Evolutionary conservation across 1,284 basidiomycete species (phyloP), one percentile per base, ranked within the genome.

Genomic region (Hemileia vastatrix): DNA sequence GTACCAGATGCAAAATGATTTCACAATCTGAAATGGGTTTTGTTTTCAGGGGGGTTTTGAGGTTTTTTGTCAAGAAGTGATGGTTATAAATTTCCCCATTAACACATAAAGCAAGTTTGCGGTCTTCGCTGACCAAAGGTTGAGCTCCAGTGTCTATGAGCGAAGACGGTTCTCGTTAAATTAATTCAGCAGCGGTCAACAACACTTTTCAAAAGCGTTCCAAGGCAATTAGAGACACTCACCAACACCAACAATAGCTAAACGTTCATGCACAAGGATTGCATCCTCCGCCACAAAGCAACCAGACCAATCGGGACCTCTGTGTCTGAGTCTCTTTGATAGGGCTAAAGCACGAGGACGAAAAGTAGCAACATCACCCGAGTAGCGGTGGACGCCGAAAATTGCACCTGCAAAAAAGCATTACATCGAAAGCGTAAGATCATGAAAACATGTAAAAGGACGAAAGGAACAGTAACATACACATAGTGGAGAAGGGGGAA

Each of bases 71-170:
- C 52, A 98, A 83, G 40, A 85, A 81, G 64, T 90, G 79, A 77
- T 98, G 90, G 82, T 98, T 99, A 83, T 99, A 99, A 73, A 98
- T 98, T 78, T 99, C 95, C 60, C 95, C 95, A 79, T 98, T 99
- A 76, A 98, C 95, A 64, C 90, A 86, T 60, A 99, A 86, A 70
- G 88, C 83, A 68, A 87, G 77, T 73, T 87, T 88, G 63, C 86
- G 87, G 71, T 97, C 91, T 53, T 88, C 84, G 78, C 87, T 91
- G 67, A 87, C 78, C 60, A 99, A 83, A 21, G 95, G 95, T 77
- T 99, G 95, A 44, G 95, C 95, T 70, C 95, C 95, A 31, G 92
- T 89, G 77, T 97, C 94, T 95, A 68, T 27, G 9, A 51, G 23
- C 24, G n/a, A 18, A 40, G 8, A 56, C n/a, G n/a, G n/a, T 36